Conservation (phyloP, 139 green algal genomes). For the Chlorella sp. region DNA sequence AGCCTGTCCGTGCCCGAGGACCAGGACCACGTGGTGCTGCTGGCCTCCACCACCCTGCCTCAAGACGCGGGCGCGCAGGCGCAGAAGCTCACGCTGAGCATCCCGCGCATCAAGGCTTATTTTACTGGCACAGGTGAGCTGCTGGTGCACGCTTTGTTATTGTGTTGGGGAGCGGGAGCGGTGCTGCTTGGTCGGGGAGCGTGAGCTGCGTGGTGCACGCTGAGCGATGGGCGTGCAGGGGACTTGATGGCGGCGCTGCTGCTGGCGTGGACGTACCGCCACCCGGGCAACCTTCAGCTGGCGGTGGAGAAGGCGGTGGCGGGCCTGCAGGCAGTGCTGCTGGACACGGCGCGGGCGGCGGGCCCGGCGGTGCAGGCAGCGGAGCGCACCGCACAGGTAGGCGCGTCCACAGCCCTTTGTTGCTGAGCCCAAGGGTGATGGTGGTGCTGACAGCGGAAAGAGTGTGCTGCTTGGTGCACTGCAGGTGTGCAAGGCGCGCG, state of each 20-base stretch:
- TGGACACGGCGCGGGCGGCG: conserved; percentile 22
- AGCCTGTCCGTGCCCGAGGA: conserved; percentile 22
- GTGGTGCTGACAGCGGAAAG: not conserved
- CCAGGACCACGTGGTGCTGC: conserved; percentile 41
- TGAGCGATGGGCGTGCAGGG: conserved; percentile 36
- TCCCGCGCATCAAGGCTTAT: conserved; percentile 60
- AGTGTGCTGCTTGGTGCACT: not conserved
- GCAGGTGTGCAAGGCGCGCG: conserved; percentile 25
- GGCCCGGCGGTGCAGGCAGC: conserved; percentile 1
- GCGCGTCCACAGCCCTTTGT: no score
- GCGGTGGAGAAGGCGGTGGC: conserved; percentile 63
- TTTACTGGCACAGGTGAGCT: conserved; percentile 76
- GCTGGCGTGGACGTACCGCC: conserved; percentile 51
- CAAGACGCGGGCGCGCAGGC: conserved; percentile 29
- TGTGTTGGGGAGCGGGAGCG: no score
- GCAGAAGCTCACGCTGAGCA: conserved; percentile 31
- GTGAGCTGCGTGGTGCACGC: no score
- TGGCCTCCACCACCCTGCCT: conserved; percentile 51
- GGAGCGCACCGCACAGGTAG: conserved; percentile 24
- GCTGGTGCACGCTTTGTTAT: not conserved
- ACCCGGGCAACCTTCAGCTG: conserved; percentile 44
- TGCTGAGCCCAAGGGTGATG: no score
- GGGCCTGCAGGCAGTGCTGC: conserved; percentile 52
- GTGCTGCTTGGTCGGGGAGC: no score
- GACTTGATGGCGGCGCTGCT: conserved; percentile 69